Evolutionary conservation across 176 grass and related monocot genomes (phyloP).

Genomic region (Musa beccarii): DNA sequence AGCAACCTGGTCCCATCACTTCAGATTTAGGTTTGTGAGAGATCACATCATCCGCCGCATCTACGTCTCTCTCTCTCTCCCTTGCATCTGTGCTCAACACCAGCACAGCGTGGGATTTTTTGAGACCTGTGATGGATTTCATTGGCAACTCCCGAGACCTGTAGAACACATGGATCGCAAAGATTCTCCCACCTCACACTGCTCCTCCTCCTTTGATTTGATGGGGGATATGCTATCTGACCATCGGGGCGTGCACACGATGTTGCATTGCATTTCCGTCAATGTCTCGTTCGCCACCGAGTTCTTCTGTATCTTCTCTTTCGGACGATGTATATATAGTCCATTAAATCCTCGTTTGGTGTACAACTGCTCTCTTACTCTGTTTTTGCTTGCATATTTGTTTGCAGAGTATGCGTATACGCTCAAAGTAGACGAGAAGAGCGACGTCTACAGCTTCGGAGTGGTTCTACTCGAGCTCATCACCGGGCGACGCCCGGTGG

Average conservation of each 20-base stretch:
- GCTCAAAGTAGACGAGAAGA: constrained; percentile 76
- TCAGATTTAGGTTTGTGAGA: too few species aligned
- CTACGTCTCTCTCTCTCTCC: not conserved
- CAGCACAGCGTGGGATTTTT: not conserved
- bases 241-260: too few species aligned
- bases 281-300: too few species aligned
- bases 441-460: constrained; percentile 85
- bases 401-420: constrained; percentile 86
- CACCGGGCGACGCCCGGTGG: constrained; percentile 53
- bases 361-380: not conserved
- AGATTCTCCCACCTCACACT: too few species aligned
- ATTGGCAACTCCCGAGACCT: constrained; percentile 20
- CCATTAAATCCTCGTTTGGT: too few species aligned
- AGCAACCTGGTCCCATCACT: too few species aligned
- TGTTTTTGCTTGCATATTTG: not conserved
- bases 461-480: constrained; percentile 86
- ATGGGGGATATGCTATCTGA: not conserved
- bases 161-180: too few species aligned
- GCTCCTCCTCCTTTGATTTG: constrained; percentile 3
- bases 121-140: constrained; percentile 29
- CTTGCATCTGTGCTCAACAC: not conserved
- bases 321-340: too few species aligned
- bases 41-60: not conserved
- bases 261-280: too few species aligned
- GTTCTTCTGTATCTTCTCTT: too few species aligned